phyloP scores from a whole-genome alignment of 75 land plant genomes.

The Ceratopteris richardii region DNA sequence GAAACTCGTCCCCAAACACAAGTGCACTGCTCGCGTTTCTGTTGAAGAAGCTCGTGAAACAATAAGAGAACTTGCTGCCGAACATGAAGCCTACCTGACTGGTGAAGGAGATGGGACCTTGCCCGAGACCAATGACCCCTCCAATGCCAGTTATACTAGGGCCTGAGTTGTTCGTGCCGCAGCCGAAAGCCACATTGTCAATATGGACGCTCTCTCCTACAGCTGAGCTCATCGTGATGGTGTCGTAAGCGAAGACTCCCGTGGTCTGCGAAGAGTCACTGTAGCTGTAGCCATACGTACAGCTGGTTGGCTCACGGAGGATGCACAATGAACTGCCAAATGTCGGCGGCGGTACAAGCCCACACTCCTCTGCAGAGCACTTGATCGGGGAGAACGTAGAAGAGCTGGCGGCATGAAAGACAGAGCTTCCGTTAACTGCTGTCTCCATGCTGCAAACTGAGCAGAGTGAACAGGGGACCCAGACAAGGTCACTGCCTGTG shows the following conservation, averaged over 20 bases:
- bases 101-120: constrained; percentile 51
- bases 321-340: background rate
- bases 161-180: constrained; percentile 41
- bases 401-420: constrained; percentile 29
- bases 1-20: constrained; percentile 26
- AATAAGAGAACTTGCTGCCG: constrained; percentile 63
- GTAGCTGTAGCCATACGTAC: constrained; percentile 45
- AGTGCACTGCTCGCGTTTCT: constrained; percentile 30
- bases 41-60: constrained; percentile 50
- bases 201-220: constrained; percentile 7
- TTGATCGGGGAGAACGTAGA: constrained; percentile 34
- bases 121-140: constrained; percentile 71
- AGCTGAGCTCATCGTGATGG: constrained; percentile 29
- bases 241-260: constrained; percentile 51
- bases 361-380: constrained; percentile 29
- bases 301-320: background rate
- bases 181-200: constrained; percentile 35
- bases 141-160: constrained; percentile 30
- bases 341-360: constrained; percentile 27
- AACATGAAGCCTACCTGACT: constrained; percentile 43
- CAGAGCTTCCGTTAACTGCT: constrained; percentile 1
- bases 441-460: constrained; percentile 8
- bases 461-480: constrained; percentile 43
- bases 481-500: constrained; percentile 55
- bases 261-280: constrained; percentile 36